Evolutionary conservation across 768 basidiomycete species (phyloP).

Genomic region (Calocybe cyanea): DNA sequence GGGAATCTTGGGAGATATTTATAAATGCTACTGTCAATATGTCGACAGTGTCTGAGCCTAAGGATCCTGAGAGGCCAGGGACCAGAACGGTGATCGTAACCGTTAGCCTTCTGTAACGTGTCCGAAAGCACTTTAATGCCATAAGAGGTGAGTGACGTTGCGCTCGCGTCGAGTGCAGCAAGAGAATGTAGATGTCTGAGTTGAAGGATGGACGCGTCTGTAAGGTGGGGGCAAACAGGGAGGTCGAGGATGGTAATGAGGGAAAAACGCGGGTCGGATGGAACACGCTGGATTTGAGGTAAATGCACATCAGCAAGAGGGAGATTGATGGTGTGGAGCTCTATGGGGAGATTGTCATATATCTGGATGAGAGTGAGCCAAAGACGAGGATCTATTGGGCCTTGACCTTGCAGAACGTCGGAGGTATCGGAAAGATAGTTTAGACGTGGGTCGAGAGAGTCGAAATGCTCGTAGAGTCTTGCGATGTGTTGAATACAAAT

Average conservation of each 20-base stretch:
- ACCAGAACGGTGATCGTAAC: conserved; percentile 29
- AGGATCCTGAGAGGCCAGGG: conserved; percentile 61
- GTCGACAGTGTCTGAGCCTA: conserved; percentile 48
- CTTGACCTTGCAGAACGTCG: conserved; percentile 33
- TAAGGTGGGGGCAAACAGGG: conserved; percentile 49
- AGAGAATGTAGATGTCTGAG: conserved; percentile 53
- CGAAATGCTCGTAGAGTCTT: conserved; percentile 40
- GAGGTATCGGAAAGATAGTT: conserved; percentile 16
- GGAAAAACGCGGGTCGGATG: conserved; percentile 52
- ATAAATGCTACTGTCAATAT: conserved; percentile 42
- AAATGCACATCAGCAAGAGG: conserved; percentile 54
- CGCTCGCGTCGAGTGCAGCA: conserved; percentile 61
- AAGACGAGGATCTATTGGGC: conserved; percentile 48
- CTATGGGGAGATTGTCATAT: conserved; percentile 47
- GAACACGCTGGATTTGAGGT: conserved; percentile 54
- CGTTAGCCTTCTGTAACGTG: conserved; percentile 37
- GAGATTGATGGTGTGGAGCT: conserved; percentile 36
- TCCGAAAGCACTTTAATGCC: conserved; percentile 51
- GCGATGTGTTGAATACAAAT: conserved; percentile 47
- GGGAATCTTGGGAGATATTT: conserved; percentile 43
- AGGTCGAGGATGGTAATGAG: conserved; percentile 65
- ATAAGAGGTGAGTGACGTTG: conserved; percentile 45
- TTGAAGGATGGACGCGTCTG: conserved; percentile 49
- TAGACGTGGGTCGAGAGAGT: conserved; percentile 25
- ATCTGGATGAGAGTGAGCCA: conserved; percentile 65